Percentiles rank a stretch among this genome's conserved stretches.
Evolutionary conservation across 2,329 filamentous ascomycete genomes (phyloP).

Genomic region (Apiospora kogelbergensis): DNA sequence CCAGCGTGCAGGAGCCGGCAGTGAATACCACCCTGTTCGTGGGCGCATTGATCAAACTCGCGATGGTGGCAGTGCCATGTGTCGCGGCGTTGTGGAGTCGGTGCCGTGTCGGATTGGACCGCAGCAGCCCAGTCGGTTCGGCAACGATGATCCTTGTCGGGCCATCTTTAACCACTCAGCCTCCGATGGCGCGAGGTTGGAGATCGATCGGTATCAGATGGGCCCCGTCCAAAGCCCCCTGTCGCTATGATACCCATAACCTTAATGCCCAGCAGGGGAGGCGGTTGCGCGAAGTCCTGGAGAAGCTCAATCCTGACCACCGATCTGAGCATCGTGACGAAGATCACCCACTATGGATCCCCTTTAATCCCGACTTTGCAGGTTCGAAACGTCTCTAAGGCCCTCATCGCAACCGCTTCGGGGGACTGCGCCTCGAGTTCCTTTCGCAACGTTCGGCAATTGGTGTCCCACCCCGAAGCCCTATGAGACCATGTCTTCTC

Average conservation of each 20-base stretch:
- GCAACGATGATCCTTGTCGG: neutral
- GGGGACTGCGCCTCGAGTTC: neutral
- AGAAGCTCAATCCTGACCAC: conserved; percentile 3
- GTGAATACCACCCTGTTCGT: neutral
- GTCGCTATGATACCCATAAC: neutral
- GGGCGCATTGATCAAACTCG: neutral
- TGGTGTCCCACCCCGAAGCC: neutral
- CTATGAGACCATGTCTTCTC: neutral
- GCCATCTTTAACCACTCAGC: neutral
- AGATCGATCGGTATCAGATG: conserved; percentile 7
- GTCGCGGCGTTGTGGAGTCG: neutral
- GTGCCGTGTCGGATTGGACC: neutral
- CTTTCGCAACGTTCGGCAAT: neutral
- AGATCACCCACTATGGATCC: neutral
- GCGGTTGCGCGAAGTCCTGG: neutral
- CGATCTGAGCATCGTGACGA: neutral
- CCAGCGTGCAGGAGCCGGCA: neutral
- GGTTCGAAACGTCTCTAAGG: neutral
- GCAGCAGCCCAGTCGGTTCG: neutral
- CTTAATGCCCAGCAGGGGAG: neutral
- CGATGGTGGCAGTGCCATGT: neutral
- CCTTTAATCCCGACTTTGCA: neutral
- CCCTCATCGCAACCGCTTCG: neutral
- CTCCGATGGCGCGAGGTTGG: neutral
- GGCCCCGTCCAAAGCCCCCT: neutral